phyloP scores from a whole-genome alignment of 257 asterid species.

The Solanum pimpinellifolium region DNA sequence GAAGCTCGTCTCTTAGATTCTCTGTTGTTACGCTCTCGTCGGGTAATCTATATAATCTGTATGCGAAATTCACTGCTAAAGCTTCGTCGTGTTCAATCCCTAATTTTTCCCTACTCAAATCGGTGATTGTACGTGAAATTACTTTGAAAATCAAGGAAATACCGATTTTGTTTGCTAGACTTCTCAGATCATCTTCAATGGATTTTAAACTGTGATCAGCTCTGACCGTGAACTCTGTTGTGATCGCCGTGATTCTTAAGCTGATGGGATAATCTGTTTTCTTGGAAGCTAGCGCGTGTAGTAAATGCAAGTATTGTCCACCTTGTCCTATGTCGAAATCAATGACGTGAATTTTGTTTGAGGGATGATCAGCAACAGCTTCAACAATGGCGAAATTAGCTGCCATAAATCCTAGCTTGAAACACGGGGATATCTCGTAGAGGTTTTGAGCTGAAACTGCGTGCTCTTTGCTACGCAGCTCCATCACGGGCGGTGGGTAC shows the following conservation, averaged over 20 bases:
- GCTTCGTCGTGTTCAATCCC: not conserved
- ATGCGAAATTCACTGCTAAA: conserved; percentile 3
- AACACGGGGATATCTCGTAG: conserved; percentile 59
- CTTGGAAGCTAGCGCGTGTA: conserved; percentile 53
- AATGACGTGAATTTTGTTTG: conserved; percentile 44
- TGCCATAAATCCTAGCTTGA: conserved; percentile 84
- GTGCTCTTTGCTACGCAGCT: conserved; percentile 33
- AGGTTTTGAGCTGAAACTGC: conserved; percentile 25
- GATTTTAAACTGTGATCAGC: not conserved
- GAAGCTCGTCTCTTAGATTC: conserved; percentile 53
- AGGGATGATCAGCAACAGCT: conserved; percentile 27
- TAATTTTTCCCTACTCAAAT: not conserved
- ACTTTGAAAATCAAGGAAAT: not conserved
- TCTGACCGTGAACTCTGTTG: not conserved
- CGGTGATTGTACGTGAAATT: not conserved
- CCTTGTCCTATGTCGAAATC: conserved; percentile 81
- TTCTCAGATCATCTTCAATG: not conserved
- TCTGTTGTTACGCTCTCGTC: conserved; percentile 87
- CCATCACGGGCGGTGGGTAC: conserved; percentile 20
- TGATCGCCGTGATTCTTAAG: not conserved
- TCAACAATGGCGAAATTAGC: conserved; percentile 68
- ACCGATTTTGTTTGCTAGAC: not conserved
- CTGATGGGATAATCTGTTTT: not conserved
- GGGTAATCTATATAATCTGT: conserved; percentile 41
- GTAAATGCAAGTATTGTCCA: conserved; percentile 64